Conservation (phyloP, 495 filamentous ascomycete genomes). For the Penicillium desertorum region DNA sequence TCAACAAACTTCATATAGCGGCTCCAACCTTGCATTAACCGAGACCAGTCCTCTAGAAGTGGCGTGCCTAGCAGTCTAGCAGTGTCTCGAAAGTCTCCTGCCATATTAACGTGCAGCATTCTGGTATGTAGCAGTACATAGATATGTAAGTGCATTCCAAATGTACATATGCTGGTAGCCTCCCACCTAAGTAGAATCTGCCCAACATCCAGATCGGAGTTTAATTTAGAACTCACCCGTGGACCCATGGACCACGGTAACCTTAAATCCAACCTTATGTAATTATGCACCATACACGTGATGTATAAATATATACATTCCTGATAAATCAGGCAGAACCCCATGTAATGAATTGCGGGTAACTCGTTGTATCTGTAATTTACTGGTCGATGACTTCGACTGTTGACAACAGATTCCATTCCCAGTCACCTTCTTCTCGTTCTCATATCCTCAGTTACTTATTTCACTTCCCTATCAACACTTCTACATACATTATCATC, state of each 20-base stretch:
- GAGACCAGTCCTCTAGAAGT: too few relatives aligned
- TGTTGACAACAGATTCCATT: conserved; percentile 22
- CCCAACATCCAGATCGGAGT: neutral
- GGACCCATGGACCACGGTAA: neutral
- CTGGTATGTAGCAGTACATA: too few relatives aligned
- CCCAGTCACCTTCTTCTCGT: conserved; percentile 10
- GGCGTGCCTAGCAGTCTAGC: too few relatives aligned
- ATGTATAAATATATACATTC: neutral
- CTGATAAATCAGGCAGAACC: neutral
- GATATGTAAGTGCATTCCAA: too few relatives aligned
- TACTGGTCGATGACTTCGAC: conserved; percentile 20
- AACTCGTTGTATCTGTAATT: conserved; percentile 22
- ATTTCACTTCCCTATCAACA: neutral
- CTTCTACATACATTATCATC: conserved; percentile 1
- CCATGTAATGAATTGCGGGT: conserved; percentile 18
- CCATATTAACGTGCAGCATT: too few relatives aligned
- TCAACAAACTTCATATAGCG: too few relatives aligned
- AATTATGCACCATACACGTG: neutral
- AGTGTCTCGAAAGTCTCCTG: too few relatives aligned
- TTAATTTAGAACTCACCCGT: neutral
- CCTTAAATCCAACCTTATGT: neutral
- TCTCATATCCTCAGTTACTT: neutral
- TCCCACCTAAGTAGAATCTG: neutral
- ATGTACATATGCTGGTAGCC: neutral
- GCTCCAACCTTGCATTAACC: too few relatives aligned